Evolutionary conservation across 495 filamentous ascomycete genomes (phyloP).

Genomic region (Aspergillus indologenus): DNA sequence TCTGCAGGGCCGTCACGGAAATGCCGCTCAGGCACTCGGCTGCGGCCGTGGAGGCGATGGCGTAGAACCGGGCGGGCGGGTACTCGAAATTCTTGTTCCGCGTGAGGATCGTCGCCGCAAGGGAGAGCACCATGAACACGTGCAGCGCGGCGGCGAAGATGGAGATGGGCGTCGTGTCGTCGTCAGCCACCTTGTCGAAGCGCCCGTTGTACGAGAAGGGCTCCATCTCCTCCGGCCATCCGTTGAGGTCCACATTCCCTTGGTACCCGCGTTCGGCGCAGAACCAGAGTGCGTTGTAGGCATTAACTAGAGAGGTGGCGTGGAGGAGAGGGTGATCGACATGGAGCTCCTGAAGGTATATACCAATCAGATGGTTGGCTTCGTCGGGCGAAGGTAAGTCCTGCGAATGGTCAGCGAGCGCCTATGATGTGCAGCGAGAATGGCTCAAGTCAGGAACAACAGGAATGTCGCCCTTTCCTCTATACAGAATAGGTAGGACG

Average conservation of each 20-base stretch:
- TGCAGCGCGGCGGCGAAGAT: constrained; percentile 21
- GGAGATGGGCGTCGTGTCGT: constrained; percentile 16
- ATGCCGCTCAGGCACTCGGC: constrained; percentile 23
- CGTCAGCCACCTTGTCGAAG: constrained; percentile 7
- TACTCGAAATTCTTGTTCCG: constrained; percentile 26
- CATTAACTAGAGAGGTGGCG: constrained; percentile 20
- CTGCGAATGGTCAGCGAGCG: background rate
- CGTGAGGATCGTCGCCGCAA: constrained; percentile 23
- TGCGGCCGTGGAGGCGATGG: constrained; percentile 19
- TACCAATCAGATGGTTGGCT: constrained; percentile 13
- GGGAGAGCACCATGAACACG: constrained; percentile 24
- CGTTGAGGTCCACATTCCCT: constrained; percentile 16
- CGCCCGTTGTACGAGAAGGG: constrained; percentile 22
- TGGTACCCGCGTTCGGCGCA: constrained; percentile 16
- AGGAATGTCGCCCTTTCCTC: background rate
- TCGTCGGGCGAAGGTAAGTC: constrained; percentile 21
- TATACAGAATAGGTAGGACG: too few relatives aligned
- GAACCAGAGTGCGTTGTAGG: constrained; percentile 20
- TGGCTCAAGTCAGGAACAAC: background rate
- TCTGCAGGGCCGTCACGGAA: constrained; percentile 20
- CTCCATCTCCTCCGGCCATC: constrained; percentile 17
- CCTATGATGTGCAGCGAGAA: background rate
- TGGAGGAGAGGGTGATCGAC: constrained; percentile 27
- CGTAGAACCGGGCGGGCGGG: constrained; percentile 20
- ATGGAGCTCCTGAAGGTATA: constrained; percentile 26